phyloP scores from a whole-genome alignment of 148 eudicot species.

The Rhododendron molle region DNA sequence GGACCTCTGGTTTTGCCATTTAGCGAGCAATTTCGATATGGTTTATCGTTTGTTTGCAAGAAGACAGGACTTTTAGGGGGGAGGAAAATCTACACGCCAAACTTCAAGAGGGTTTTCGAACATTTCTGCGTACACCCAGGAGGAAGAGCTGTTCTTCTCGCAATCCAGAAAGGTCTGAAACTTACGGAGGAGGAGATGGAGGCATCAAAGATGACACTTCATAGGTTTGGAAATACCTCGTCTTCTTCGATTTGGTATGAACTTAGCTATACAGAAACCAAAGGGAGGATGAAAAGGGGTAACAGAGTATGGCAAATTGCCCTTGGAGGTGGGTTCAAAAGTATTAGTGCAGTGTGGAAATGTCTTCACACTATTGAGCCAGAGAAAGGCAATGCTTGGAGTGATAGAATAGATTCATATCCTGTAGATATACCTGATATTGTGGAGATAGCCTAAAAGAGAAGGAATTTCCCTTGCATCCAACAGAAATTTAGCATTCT shows the following conservation, averaged over 20 bases:
- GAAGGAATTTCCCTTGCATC: not conserved
- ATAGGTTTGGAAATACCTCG: constrained; percentile 25
- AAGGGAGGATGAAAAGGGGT: not conserved
- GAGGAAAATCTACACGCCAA: not conserved
- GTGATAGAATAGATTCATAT: not conserved
- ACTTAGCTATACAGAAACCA: not conserved
- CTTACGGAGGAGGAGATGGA: constrained; percentile 13
- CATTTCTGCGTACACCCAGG: constrained; percentile 25
- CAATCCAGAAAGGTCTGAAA: constrained; percentile 5
- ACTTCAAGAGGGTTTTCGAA: constrained; percentile 9
- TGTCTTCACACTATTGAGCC: not conserved
- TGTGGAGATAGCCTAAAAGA: not conserved
- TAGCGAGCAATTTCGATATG: constrained; percentile 9
- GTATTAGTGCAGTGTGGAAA: not conserved
- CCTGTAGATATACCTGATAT: not conserved
- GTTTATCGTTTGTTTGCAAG: not conserved
- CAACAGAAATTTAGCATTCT: not conserved
- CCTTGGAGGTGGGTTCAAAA: not conserved
- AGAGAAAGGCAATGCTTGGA: not conserved
- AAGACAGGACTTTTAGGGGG: not conserved
- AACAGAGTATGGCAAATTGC: not conserved
- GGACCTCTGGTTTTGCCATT: constrained; percentile 14
- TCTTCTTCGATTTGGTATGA: not conserved
- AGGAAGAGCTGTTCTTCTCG: constrained; percentile 13
- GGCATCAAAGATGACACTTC: constrained; percentile 20